Percentiles rank a stretch among this genome's conserved stretches.
These are phyloP conservation scores for Tetratostichococcus sp. DNA, from an alignment of 139 green algal species.

Conservation along the genomic window DNA sequence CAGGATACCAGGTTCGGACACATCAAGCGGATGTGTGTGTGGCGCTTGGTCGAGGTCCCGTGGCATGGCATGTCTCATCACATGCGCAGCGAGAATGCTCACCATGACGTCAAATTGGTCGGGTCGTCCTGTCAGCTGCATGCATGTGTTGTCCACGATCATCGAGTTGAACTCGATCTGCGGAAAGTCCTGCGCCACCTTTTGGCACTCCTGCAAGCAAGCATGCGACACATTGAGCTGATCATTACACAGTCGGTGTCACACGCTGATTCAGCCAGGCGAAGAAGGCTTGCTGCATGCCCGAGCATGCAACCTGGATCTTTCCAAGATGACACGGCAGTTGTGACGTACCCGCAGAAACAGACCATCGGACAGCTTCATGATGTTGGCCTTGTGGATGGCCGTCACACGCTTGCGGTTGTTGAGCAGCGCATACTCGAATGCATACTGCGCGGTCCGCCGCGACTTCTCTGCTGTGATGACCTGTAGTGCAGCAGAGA, in stretches of 20 bases:
- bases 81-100: too few species aligned
- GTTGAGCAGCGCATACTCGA: slow-evolving; percentile 84
- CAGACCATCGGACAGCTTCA: slow-evolving; percentile 93
- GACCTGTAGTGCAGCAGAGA: slow-evolving; percentile 37
- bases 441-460: slow-evolving; percentile 87
- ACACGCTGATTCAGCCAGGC: too few species aligned
- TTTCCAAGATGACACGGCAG: too few species aligned
- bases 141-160: slow-evolving; percentile 98
- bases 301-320: too few species aligned
- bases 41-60: too few species aligned
- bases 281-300: too few species aligned
- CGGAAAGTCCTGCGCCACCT: slow-evolving; percentile 69
- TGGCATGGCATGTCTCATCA: too few species aligned
- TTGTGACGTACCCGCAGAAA: slow-evolving; percentile 47
- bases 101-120: slow-evolving; percentile 81
- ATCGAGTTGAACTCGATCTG: slow-evolving; percentile 90
- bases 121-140: slow-evolving; percentile 77
- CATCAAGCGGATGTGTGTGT: too few species aligned
- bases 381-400: slow-evolving; percentile 92
- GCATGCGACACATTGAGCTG: not conserved
- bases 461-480: slow-evolving; percentile 68
- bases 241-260: not conserved
- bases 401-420: slow-evolving; percentile 72
- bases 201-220: slow-evolving; percentile 20
- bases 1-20: too few species aligned